These are phyloP conservation scores for Eucalyptus curtisii DNA, from an alignment of 345 rosid species.

Conservation along the genomic window DNA sequence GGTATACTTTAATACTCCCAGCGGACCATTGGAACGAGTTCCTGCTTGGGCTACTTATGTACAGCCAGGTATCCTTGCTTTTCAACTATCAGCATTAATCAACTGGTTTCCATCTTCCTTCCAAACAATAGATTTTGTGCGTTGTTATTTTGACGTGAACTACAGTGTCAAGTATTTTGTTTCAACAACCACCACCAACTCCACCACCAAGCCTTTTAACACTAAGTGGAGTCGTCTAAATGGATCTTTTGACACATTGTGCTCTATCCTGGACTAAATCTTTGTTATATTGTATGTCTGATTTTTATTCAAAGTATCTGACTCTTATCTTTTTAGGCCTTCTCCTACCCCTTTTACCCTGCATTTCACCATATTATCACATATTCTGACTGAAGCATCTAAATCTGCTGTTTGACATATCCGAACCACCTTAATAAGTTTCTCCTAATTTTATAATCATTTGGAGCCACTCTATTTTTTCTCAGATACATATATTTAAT, in stretches of 20 bases:
- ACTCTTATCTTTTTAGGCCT: not conserved
- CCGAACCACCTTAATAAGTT: not conserved
- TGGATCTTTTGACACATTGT: not conserved
- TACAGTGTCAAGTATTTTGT: not conserved
- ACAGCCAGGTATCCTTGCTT: conserved; percentile 52
- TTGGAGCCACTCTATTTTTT: not conserved
- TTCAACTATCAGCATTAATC: not conserved
- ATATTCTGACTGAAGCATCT: not conserved
- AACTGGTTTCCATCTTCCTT: not conserved
- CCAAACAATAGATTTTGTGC: not conserved
- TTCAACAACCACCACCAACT: not conserved
- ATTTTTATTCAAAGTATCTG: not conserved
- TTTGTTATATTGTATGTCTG: not conserved
- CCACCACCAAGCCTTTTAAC: not conserved
- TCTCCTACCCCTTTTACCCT: not conserved
- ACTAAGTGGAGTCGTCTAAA: not conserved
- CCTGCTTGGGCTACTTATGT: conserved; percentile 99
- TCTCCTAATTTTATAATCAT: not conserved
- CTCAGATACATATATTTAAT: not conserved
- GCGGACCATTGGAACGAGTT: conserved; percentile 80
- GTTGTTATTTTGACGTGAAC: not conserved
- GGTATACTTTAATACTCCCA: conserved; percentile 81
- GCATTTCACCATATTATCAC: not conserved
- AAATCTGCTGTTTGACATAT: not conserved
- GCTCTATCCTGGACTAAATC: not conserved